These are phyloP conservation scores for Epichloe sp. DNA, from an alignment of 2,329 filamentous ascomycete genomes.

Conservation along the genomic window DNA sequence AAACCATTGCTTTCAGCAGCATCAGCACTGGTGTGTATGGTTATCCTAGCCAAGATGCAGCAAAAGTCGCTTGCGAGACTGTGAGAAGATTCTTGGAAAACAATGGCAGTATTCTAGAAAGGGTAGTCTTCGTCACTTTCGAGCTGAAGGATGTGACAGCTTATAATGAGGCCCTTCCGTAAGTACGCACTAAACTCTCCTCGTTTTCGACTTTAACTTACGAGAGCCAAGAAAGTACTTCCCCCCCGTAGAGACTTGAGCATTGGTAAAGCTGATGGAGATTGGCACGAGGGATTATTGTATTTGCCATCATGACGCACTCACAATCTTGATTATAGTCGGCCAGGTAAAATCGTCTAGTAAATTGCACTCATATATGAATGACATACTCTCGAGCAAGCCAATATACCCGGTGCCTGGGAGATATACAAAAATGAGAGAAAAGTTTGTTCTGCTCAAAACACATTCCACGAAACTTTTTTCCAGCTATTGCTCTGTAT, in stretches of 20 bases:
- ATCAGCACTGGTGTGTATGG: slow-evolving; percentile 86
- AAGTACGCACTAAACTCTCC: slow-evolving; percentile 10
- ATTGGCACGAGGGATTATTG: background rate
- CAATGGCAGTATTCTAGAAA: slow-evolving; percentile 40
- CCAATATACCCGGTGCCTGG: background rate
- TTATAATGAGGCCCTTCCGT: slow-evolving; percentile 64
- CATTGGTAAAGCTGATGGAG: background rate
- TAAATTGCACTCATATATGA: background rate
- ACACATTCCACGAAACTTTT: background rate
- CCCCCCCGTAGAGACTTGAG: slow-evolving; percentile 11
- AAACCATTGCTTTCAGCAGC: slow-evolving; percentile 67
- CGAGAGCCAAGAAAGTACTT: slow-evolving; percentile 12
- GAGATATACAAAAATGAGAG: background rate
- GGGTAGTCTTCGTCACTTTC: slow-evolving; percentile 79
- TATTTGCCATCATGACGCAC: background rate
- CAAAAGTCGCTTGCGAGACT: slow-evolving; percentile 51
- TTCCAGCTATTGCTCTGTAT: background rate
- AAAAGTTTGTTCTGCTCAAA: background rate
- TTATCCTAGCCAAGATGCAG: slow-evolving; percentile 65
- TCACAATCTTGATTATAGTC: background rate
- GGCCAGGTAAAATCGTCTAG: background rate
- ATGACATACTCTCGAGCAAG: background rate
- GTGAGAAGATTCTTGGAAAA: slow-evolving; percentile 42
- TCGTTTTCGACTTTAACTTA: background rate
- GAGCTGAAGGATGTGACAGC: slow-evolving; percentile 61